Evolutionary conservation across 2,329 filamentous ascomycete species (phyloP).

Genomic region (Stagonosporopsis vannaccii): DNA sequence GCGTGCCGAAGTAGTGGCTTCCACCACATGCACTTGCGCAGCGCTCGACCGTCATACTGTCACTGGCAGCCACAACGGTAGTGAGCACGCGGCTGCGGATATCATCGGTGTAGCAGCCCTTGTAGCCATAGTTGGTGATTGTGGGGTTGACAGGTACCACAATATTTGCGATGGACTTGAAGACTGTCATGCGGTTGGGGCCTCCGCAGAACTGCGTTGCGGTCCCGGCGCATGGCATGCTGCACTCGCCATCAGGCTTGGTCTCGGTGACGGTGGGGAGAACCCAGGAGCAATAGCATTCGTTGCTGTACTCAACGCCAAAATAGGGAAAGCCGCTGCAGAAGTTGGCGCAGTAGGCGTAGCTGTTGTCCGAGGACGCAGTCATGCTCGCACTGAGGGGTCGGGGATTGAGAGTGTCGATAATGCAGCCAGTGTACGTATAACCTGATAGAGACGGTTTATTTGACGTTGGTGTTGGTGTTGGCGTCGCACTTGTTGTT

Average conservation of each 20-base stretch:
- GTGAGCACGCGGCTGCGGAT: conserved; percentile 25
- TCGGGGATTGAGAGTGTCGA: conserved; percentile 23
- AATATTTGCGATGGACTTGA: conserved; percentile 19
- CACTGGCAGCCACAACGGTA: not conserved
- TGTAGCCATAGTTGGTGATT: conserved; percentile 26
- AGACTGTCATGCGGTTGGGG: conserved; percentile 27
- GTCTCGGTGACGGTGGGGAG: conserved; percentile 33
- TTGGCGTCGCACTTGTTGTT: conserved; percentile 4
- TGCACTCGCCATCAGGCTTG: conserved; percentile 25
- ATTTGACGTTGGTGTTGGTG: conserved; percentile 13
- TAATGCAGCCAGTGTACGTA: conserved; percentile 31
- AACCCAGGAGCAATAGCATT: conserved; percentile 50
- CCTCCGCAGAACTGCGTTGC: conserved; percentile 26
- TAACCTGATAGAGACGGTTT: conserved; percentile 26
- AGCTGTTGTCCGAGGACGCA: conserved; percentile 18
- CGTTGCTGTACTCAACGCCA: conserved; percentile 34
- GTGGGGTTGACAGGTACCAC: conserved; percentile 19
- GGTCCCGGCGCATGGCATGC: conserved; percentile 28
- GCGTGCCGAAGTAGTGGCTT: conserved; percentile 23
- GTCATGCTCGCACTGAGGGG: conserved; percentile 21
- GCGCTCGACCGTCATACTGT: conserved; percentile 25
- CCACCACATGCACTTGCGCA: conserved; percentile 21
- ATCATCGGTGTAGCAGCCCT: conserved; percentile 33
- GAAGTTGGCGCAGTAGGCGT: conserved; percentile 27
- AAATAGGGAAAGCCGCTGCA: conserved; percentile 32